Evolutionary conservation across 2,329 filamentous ascomycete species (phyloP).

Genomic region (Pseudogymnoascus sp.): DNA sequence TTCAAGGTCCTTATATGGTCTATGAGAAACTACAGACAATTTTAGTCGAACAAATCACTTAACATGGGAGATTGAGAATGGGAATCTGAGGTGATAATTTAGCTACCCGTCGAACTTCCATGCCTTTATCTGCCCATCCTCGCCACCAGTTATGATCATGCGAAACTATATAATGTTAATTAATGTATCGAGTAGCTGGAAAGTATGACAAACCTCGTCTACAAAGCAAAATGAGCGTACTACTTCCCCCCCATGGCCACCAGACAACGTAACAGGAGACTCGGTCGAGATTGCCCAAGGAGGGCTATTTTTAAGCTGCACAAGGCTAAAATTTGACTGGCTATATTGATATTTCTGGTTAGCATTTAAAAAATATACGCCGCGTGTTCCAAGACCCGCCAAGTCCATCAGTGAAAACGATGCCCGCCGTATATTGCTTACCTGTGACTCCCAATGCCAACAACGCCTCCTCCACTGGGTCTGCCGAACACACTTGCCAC

Average conservation of each 20-base stretch:
- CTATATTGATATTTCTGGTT: slow-evolving; percentile 28
- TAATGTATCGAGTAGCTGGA: neutral
- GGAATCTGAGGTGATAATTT: neutral
- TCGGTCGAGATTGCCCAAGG: slow-evolving; percentile 48
- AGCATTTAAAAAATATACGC: slow-evolving; percentile 20
- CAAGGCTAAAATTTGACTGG: slow-evolving; percentile 49
- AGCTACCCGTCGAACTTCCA: slow-evolving; percentile 22
- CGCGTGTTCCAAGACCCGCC: slow-evolving; percentile 14
- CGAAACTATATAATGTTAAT: slow-evolving; percentile 26
- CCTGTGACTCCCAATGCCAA: slow-evolving; percentile 62
- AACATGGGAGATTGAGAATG: neutral
- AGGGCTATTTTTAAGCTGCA: slow-evolving; percentile 44
- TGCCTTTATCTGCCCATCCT: slow-evolving; percentile 33
- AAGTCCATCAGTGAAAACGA: slow-evolving; percentile 22
- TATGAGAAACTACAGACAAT: neutral
- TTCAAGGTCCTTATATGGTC: neutral
- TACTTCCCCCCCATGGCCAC: slow-evolving; percentile 56
- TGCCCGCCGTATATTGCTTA: slow-evolving; percentile 29
- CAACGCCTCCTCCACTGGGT: slow-evolving; percentile 48
- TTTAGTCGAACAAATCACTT: neutral
- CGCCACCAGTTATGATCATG: slow-evolving; percentile 28
- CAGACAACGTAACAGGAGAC: slow-evolving; percentile 49
- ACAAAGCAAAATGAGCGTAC: slow-evolving; percentile 57
- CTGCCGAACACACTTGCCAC: slow-evolving; percentile 58
- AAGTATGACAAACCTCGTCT: slow-evolving; percentile 39